A percentile compares a stretch with the other conserved stretches of the same genome.
Evolutionary conservation across 116 monocot species (phyloP).

Genomic region (Thalassia testudinum): DNA sequence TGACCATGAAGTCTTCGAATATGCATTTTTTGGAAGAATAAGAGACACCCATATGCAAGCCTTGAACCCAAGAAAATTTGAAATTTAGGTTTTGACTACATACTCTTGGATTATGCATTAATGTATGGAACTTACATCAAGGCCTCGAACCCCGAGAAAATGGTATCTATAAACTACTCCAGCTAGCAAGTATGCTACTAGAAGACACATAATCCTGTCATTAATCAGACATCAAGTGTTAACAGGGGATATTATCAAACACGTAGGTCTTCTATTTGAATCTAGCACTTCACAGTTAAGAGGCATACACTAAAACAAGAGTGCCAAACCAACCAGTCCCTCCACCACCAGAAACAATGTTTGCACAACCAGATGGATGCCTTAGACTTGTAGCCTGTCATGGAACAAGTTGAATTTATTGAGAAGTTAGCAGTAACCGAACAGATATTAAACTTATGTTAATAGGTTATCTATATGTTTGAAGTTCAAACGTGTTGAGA

Average conservation of each 20-base stretch:
- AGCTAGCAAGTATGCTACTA: conserved; percentile 54
- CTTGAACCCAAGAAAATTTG: too few relatives aligned
- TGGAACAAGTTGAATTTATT: conserved; percentile 2
- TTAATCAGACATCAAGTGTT: background rate
- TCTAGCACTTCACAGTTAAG: background rate
- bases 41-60: too few relatives aligned
- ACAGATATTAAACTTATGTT: too few relatives aligned
- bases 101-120: background rate
- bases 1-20: background rate
- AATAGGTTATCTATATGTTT: too few relatives aligned
- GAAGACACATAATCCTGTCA: conserved; percentile 55
- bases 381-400: conserved; percentile 46
- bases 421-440: too few relatives aligned
- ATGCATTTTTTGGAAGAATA: background rate
- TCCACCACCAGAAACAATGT: conserved; percentile 33
- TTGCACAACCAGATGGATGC: conserved; percentile 92
- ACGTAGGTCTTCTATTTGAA: background rate
- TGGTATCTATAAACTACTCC: conserved; percentile 75
- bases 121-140: conserved; percentile 30
- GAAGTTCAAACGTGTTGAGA: too few relatives aligned
- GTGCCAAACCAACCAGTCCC: conserved; percentile 81
- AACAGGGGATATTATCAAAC: background rate
- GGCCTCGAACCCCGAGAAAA: conserved; percentile 66
- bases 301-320: conserved; percentile 54
- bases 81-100: too few relatives aligned